Base-by-base conservation (phyloP, 768 basidiomycete genomes). In the Termitomyces sp. region DNA sequence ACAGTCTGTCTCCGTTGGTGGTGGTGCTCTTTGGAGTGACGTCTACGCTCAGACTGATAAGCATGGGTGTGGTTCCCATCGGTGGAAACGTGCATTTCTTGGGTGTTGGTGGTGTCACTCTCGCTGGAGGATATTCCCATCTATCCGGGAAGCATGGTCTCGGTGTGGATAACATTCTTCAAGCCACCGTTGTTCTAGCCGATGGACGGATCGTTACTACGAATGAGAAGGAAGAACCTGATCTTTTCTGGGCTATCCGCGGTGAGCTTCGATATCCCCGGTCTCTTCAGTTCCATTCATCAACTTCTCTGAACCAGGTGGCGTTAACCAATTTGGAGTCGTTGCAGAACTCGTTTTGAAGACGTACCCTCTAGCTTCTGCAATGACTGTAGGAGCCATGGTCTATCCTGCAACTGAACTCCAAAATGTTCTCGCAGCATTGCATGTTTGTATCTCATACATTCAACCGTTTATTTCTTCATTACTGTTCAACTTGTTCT, bases 161-260 rank as follows among this genome's bases (percentile, higher is more conserved):
- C 13, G 50, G 64, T 46, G 4, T 47, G 58, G 60, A 67, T 60
- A 60, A 69, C 58, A 39, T 67, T 16, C 16, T 69, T 10, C 36
- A 57, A 9, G 65, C 61, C 13, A 61, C 62, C 4, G 64, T 67
- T 0, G 61, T 67, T 13, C 46, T 67, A 34, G 65, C 65, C 9
- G 59, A 64, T 52, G 64, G 64, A 16, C 32, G 53, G 27, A 62
- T 65, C n/a, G 55, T 63, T 14, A 52, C 34, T 26, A 43, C 59
- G 53, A 64, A 58, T 46, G 58, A 44, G 14, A 62, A 55, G 2
- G 52, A 64, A 44, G 59, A 66, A 34, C 51, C 71, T 67, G 50
- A 67, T 57, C 47, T 67, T 3, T 68, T 64, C 55, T 68, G 64
- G 65, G 67, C 67, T 3, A 68, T 68, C 43, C 48, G 65, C 46